These are phyloP conservation scores for Hemisphaericaspora xylofermentans DNA, from an alignment of 1,139 yeast species.

Conservation along the genomic window DNA sequence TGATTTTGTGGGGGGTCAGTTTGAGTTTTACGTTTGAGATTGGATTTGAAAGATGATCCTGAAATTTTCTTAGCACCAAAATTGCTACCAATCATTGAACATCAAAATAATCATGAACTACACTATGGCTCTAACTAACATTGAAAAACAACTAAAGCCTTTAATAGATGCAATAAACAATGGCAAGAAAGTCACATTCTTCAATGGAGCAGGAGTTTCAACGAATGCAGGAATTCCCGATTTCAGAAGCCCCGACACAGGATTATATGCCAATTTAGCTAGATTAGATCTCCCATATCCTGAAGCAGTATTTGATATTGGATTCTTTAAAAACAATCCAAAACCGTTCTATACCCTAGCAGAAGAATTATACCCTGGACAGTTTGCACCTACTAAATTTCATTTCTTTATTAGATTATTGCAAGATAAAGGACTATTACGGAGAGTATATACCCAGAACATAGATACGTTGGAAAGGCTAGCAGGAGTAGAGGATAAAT, in stretches of 20 bases:
- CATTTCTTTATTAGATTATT: constrained; percentile 69
- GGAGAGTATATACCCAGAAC: constrained; percentile 84
- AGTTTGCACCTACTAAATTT: constrained; percentile 77
- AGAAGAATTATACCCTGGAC: constrained; percentile 83
- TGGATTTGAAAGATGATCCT: too few relatives aligned
- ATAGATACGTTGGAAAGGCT: constrained; percentile 87
- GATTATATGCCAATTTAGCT: constrained; percentile 79
- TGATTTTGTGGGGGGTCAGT: too few relatives aligned
- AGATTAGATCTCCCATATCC: constrained; percentile 80
- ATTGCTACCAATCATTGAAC: too few relatives aligned
- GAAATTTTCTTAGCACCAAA: too few relatives aligned
- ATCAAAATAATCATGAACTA: neutral
- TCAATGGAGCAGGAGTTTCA: constrained; percentile 91
- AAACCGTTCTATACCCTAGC: constrained; percentile 84
- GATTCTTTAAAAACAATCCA: constrained; percentile 71
- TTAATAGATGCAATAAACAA: constrained; percentile 23
- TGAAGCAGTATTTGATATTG: constrained; percentile 93
- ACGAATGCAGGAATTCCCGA: constrained; percentile 95
- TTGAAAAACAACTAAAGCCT: constrained; percentile 17
- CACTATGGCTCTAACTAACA: constrained; percentile 6
- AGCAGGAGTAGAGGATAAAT: constrained; percentile 69
- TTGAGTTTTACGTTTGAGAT: too few relatives aligned
- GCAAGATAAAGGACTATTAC: constrained; percentile 59
- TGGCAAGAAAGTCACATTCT: constrained; percentile 41
- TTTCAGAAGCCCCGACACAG: constrained; percentile 88